phyloP scores from a whole-genome alignment of 495 filamentous ascomycete species.

The Neurospora sp. region DNA sequence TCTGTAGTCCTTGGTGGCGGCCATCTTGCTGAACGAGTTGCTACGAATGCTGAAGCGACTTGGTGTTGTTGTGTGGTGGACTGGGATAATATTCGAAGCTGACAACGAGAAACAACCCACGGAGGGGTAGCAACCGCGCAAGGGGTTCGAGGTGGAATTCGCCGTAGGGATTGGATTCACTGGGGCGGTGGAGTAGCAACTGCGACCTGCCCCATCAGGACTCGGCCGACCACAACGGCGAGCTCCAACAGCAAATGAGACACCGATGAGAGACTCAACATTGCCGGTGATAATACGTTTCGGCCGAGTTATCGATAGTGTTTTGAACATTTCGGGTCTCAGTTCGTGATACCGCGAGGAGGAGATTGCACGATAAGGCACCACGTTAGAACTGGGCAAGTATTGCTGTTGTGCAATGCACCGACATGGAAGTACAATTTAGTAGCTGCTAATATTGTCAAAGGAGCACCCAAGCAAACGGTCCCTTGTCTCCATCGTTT shows the following conservation, averaged over 20 bases:
- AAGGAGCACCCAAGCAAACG: neutral
- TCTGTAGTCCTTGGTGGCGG: constrained; percentile 62
- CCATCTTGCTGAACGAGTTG: constrained; percentile 44
- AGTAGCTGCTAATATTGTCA: neutral
- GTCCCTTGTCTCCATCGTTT: neutral
- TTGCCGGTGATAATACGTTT: neutral
- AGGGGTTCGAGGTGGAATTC: neutral
- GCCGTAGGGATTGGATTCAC: neutral
- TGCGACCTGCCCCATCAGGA: neutral
- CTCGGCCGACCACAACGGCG: neutral
- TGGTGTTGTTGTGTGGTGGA: constrained; percentile 13
- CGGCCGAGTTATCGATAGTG: constrained; percentile 2
- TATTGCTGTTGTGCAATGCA: neutral
- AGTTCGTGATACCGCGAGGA: neutral
- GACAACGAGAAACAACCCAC: neutral
- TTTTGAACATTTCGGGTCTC: constrained; percentile 11
- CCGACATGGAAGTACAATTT: neutral
- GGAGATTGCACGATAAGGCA: neutral
- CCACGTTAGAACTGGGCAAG: neutral
- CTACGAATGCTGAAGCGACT: constrained; percentile 1
- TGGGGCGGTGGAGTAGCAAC: constrained; percentile 11
- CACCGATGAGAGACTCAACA: neutral
- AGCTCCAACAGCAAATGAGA: neutral
- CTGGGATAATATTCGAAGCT: neutral
- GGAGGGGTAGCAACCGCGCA: neutral